Evolutionary conservation across 495 filamentous ascomycete genomes (phyloP), one percentile per base, ranked within the genome.

Genomic region (Pyrenula aspistea): DNA sequence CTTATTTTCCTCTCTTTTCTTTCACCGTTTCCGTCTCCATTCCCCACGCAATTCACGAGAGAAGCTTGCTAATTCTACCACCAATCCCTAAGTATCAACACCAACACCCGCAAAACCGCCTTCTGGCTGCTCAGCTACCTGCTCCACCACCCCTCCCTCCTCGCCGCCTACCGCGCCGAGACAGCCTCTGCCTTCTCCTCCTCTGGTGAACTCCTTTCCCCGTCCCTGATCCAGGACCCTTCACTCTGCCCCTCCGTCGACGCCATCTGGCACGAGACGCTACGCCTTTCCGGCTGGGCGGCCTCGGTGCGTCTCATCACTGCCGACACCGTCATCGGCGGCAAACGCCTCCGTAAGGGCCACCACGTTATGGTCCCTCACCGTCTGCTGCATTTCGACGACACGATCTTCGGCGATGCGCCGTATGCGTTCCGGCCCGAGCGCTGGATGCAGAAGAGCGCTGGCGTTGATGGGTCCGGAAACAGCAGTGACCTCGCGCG

Each of bases 321-420:
- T 22, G 31, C 20, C 15, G 65, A 67, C 51, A 61, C 60, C 1
- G 42, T 61, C 15, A 58, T 68, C 19, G 62, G 66, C 25, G 56
- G 55, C 25, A 63, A 63, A 50, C 25, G 2, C 2, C 50, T 71
- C 12, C 59, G 56, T 1, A 55, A 57, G 23, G 64, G 63, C 12
- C 56, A 59, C 49, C 61, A 63, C 8, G 48, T 70, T 53, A 64
- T 70, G 60, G 59, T 70, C 2, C 65, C 68, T 12, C 59, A 65
- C 53, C 66, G 66, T 0, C 66, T 66, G 49, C 58, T 70, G 23
- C 64, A 68, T 24, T 67, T 65, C 51, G 59, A 67, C 54, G 61
- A 58, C 54, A 15, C 53, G 12, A 56, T 64, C 4, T 67, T 66
- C 24, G 63, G 65, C 2, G 31, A 22, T 2, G 56, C 63, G 21